phyloP scores from a whole-genome alignment of 345 rosid species.

The Euphorbia pulcherrima region DNA sequence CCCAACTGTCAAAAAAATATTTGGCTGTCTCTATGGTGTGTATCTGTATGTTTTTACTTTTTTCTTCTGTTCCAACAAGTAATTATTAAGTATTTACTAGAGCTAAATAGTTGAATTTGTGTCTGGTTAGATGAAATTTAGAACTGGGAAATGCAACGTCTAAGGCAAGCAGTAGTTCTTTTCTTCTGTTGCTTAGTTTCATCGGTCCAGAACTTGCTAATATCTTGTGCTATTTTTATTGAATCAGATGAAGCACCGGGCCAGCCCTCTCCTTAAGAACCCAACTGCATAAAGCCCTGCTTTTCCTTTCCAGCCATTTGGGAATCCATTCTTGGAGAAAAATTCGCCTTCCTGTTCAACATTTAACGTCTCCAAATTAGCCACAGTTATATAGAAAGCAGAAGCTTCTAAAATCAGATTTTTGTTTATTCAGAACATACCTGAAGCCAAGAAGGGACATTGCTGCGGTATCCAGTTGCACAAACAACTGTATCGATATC shows the following conservation, averaged over 20 bases:
- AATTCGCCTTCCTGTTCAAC: conserved; percentile 63
- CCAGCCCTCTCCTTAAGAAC: conserved; percentile 79
- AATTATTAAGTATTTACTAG: conserved; percentile 17
- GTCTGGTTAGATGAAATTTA: conserved; percentile 18
- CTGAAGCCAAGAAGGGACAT: conserved; percentile 70
- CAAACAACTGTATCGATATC: conserved; percentile 58
- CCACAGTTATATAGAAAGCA: neutral
- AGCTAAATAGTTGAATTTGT: neutral
- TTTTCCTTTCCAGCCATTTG: conserved; percentile 86
- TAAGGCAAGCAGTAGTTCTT: conserved; percentile 56
- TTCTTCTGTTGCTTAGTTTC: conserved; percentile 71
- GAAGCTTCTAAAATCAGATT: conserved; percentile 7
- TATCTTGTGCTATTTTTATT: conserved; percentile 61
- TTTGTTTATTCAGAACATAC: conserved; percentile 50
- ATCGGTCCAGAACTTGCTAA: conserved; percentile 59
- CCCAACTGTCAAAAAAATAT: conserved; percentile 41
- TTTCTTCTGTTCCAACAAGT: conserved; percentile 14
- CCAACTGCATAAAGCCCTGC: conserved; percentile 85
- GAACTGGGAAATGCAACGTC: conserved; percentile 80
- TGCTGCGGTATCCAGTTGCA: conserved; percentile 80
- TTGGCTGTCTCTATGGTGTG: conserved; percentile 33
- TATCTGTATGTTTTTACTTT: neutral
- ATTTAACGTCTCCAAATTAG: conserved; percentile 6
- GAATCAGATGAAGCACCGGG: conserved; percentile 82
- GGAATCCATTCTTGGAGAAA: conserved; percentile 68